Conservation (phyloP, 108 stramenopile genomes). For the Asterionellopsis glacialis region DNA sequence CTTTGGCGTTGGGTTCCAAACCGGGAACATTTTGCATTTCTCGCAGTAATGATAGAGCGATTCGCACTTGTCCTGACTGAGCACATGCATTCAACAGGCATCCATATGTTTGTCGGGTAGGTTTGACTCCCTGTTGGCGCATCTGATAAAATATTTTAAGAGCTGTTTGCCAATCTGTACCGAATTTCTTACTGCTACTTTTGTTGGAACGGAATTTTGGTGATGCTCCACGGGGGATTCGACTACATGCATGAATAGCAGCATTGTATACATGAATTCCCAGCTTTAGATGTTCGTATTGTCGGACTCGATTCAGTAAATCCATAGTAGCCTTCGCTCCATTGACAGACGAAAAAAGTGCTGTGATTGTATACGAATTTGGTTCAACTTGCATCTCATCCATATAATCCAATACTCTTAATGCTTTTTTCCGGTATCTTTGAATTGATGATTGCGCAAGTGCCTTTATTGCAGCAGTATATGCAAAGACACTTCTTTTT, state of each 20-base stretch:
- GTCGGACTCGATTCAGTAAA: background rate
- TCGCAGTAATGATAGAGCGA: conserved; percentile 39
- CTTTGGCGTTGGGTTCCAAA: conserved; percentile 8
- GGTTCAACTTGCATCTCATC: conserved; percentile 13
- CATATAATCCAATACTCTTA: conserved; percentile 18
- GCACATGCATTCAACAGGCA: conserved; percentile 43
- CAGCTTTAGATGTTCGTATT: background rate
- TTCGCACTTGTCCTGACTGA: conserved; percentile 28
- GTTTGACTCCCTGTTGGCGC: conserved; percentile 34
- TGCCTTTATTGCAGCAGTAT: conserved; percentile 19
- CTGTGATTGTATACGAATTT: conserved; percentile 22
- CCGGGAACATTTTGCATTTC: conserved; percentile 20
- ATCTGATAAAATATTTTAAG: conserved; percentile 41
- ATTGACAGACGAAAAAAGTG: conserved; percentile 16
- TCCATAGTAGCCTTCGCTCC: background rate
- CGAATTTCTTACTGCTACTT: background rate
- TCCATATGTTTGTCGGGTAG: conserved; percentile 43
- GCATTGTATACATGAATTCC: conserved; percentile 33
- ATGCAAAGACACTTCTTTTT: conserved; percentile 13
- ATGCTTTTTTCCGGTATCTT: background rate
- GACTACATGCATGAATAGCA: conserved; percentile 35
- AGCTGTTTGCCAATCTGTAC: conserved; percentile 45
- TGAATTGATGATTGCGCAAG: background rate
- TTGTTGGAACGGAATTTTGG: background rate
- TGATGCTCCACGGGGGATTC: background rate